phyloP scores from a whole-genome alignment of 2,329 filamentous ascomycete genomes.

The Domatiomyces catenatus region DNA sequence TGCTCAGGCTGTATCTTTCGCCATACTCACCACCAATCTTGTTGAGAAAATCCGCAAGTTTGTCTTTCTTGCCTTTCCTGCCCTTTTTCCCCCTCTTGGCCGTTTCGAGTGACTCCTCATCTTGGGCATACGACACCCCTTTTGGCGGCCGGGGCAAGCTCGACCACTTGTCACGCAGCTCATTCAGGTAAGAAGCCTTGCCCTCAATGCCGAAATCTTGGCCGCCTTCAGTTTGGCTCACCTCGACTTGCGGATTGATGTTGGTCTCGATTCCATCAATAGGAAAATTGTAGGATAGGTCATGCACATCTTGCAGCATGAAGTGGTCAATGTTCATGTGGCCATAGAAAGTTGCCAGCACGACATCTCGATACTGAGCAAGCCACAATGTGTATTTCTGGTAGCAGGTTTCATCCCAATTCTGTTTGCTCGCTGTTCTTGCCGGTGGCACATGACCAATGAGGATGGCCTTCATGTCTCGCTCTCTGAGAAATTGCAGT shows the following conservation, averaged over 20 bases:
- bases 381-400: constrained; percentile 92
- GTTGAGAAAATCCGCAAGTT: constrained; percentile 41
- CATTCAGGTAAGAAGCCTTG: constrained; percentile 65
- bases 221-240: neutral
- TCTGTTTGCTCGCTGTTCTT: constrained; percentile 64
- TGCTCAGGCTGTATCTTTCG: constrained; percentile 67
- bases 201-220: constrained; percentile 46
- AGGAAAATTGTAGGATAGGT: constrained; percentile 40
- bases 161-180: constrained; percentile 64
- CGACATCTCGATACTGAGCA: constrained; percentile 76
- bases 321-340: constrained; percentile 99
- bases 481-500: constrained; percentile 62
- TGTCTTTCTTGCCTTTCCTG: constrained; percentile 29
- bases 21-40: constrained; percentile 66
- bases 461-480: constrained; percentile 85
- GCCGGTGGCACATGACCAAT: constrained; percentile 91
- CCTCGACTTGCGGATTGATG: constrained; percentile 16
- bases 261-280: constrained; percentile 31
- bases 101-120: constrained; percentile 26
- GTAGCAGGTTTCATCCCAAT: constrained; percentile 96
- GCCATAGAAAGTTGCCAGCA: constrained; percentile 65
- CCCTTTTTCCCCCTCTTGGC: constrained; percentile 41
- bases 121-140: constrained; percentile 8
- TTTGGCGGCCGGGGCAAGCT: constrained; percentile 47
- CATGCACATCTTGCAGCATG: constrained; percentile 68